A percentile compares a stretch with the other conserved stretches of the same genome.
Conservation (phyloP, 78 protist genomes). For the Dictyostelium intermedium region DNA sequence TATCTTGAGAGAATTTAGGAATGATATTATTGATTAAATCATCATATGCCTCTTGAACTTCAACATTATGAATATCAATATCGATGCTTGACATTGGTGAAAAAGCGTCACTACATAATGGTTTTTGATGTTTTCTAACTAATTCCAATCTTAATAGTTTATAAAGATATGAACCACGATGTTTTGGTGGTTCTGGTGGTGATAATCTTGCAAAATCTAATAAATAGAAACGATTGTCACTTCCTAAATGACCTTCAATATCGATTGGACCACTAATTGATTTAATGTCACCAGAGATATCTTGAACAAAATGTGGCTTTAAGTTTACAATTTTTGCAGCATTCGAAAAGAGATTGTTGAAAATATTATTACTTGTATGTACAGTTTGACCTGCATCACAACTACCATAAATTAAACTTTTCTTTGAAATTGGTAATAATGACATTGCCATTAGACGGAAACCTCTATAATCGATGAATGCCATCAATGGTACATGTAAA, state of each 20-base stretch:
- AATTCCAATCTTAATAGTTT: slow-evolving; percentile 67
- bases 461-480: slow-evolving; percentile 82
- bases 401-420: slow-evolving; percentile 70
- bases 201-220: slow-evolving; percentile 74
- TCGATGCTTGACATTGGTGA: slow-evolving; percentile 55
- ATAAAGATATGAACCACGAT: slow-evolving; percentile 73
- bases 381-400: slow-evolving; percentile 81
- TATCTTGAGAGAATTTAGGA: slow-evolving; percentile 23
- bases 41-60: slow-evolving; percentile 43
- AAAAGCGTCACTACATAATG: slow-evolving; percentile 77
- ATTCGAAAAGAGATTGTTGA: slow-evolving; percentile 44
- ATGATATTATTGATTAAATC: slow-evolving; percentile 13
- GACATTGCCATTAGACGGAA: slow-evolving; percentile 78
- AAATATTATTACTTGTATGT: slow-evolving; percentile 39
- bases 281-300: slow-evolving; percentile 27
- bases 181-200: slow-evolving; percentile 77
- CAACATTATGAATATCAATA: slow-evolving; percentile 59
- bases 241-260: slow-evolving; percentile 82
- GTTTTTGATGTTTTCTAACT: slow-evolving; percentile 17
- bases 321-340: slow-evolving; percentile 77
- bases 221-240: slow-evolving; percentile 73
- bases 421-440: slow-evolving; percentile 62
- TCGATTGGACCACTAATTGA: slow-evolving; percentile 59
- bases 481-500: slow-evolving; percentile 81
- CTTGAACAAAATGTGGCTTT: slow-evolving; percentile 72